Percentiles rank a stretch among this genome's conserved stretches.
phyloP scores from a whole-genome alignment of 1,139 yeast species.

The Lodderomyces pseudojiufengensis region DNA sequence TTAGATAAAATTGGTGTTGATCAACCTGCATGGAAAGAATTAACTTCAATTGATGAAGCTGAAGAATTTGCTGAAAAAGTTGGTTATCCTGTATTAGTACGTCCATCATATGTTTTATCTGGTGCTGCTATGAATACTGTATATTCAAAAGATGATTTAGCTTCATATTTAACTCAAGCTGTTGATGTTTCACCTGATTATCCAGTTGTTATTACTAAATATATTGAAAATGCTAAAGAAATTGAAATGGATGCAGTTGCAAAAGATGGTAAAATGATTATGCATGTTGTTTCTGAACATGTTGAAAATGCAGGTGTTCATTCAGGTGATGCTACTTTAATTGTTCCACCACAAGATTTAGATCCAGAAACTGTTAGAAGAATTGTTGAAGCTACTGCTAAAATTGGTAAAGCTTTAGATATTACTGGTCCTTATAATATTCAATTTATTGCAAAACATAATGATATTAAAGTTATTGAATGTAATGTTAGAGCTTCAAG shows the following conservation, averaged over 20 bases:
- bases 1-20: constrained; percentile 95
- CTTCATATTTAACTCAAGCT: constrained; percentile 85
- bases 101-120: constrained; percentile 95
- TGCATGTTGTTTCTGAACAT: constrained; percentile 98
- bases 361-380: constrained; percentile 57
- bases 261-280: constrained; percentile 85
- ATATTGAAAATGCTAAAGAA: constrained; percentile 95
- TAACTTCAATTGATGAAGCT: constrained; percentile 91
- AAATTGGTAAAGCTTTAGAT: constrained; percentile 92
- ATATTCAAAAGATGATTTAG: constrained; percentile 84
- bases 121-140: constrained; percentile 99
- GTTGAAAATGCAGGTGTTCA: constrained; percentile 99
- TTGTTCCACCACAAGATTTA: constrained; percentile 96
- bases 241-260: constrained; percentile 99
- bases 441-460: constrained; percentile 61
- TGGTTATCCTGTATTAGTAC: constrained; percentile 90
- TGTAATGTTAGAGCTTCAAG: constrained; percentile 99
- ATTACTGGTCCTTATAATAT: constrained; percentile 98
- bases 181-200: constrained; percentile 97
- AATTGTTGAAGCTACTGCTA: constrained; percentile 80
- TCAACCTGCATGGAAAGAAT: constrained; percentile 99
- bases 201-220: constrained; percentile 96
- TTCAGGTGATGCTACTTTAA: constrained; percentile 97
- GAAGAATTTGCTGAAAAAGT: constrained; percentile 89
- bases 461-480: constrained; percentile 83